Evolutionary conservation across 345 rosid genomes (phyloP), one percentile per base, ranked within the genome.

Genomic region (Eucalyptus lansdowneana): DNA sequence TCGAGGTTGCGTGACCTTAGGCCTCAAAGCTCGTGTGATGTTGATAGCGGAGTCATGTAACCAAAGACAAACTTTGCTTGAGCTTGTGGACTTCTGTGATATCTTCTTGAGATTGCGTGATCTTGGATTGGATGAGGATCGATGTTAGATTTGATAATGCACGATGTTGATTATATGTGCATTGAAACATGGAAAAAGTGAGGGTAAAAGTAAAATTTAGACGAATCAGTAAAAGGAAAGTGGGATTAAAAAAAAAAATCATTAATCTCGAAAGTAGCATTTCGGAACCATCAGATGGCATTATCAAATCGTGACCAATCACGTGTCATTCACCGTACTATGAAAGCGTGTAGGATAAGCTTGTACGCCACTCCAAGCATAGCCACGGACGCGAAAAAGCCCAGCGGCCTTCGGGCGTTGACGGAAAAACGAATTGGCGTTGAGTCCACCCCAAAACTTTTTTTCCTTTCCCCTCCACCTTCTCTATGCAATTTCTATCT

Each of bases 51-150:
- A 3, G 62, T 22, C 62, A 56, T 4, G 62, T 9, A 29, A 22
- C 1, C 29, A 0, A 56, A 22, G 62, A 24, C 6, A 1, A 1
- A 0, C 1, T 3, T 9, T 2, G 27, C 6, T 21, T 2, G 62
- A 56, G 62, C 13, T 22, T 3, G 6, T 56, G 13, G 27, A 21
- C 29, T 0, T 22, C 1, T 24, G 4, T 0, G 27, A 22, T 4
- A 0, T 1, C 1, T 2, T 24, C 12, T 21, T 24, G 12, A 56
- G 1, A 24, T 56, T 0, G 0, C 0, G 62, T 24, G 11, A 56
- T 24, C 3, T 21, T 1, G 27, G 27, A 9, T 21, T 21, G 4
- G 3, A 9, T 22, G 29, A 56, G 13, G 1, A 2, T 56, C 5
- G 1, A 24, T 21, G 27, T 1, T 56, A 56, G 62, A 56, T 22